A percentile compares a stretch with the other conserved stretches of the same genome.
Evolutionary conservation across 2,329 filamentous ascomycete species (phyloP).

Genomic region (Domatiomyces globalis): DNA sequence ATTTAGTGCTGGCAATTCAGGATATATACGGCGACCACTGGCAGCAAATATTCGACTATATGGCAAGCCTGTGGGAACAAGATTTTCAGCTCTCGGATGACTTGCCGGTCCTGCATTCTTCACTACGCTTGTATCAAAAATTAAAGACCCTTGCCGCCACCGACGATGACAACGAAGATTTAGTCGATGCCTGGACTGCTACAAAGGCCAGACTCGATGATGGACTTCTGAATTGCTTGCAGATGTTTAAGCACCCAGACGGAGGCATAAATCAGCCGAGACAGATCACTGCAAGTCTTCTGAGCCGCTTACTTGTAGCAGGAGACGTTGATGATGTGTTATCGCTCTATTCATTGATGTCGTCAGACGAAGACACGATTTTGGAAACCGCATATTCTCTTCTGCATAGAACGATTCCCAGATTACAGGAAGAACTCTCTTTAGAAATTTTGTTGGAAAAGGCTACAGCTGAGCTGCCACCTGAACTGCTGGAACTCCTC

Average conservation of each 20-base stretch:
- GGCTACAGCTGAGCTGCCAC: slow-evolving; percentile 53
- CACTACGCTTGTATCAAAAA: slow-evolving; percentile 53
- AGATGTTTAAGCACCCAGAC: slow-evolving; percentile 45
- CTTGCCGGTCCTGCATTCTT: slow-evolving; percentile 54
- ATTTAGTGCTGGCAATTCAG: slow-evolving; percentile 57
- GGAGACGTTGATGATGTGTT: slow-evolving; percentile 37
- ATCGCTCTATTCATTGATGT: slow-evolving; percentile 61
- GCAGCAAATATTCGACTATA: slow-evolving; percentile 50
- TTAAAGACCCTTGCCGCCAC: slow-evolving; percentile 42
- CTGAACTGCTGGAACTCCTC: slow-evolving; percentile 72
- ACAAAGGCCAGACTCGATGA: slow-evolving; percentile 41
- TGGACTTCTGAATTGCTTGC: slow-evolving; percentile 37
- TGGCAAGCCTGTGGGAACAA: slow-evolving; percentile 44
- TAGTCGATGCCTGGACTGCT: slow-evolving; percentile 57
- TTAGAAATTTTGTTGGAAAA: slow-evolving; percentile 51
- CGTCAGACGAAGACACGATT: slow-evolving; percentile 58
- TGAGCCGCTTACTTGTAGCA: slow-evolving; percentile 51
- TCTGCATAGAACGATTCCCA: slow-evolving; percentile 65
- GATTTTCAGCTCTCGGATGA: slow-evolving; percentile 34
- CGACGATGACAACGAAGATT: slow-evolving; percentile 58
- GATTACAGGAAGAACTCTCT: slow-evolving; percentile 64
- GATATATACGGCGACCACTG: slow-evolving; percentile 84
- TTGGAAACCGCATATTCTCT: slow-evolving; percentile 70
- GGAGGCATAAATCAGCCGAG: slow-evolving; percentile 39
- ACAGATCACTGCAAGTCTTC: slow-evolving; percentile 58